Evolutionary conservation across 2,329 filamentous ascomycete genomes (phyloP).

Genomic region (Alternaria incomplexa): DNA sequence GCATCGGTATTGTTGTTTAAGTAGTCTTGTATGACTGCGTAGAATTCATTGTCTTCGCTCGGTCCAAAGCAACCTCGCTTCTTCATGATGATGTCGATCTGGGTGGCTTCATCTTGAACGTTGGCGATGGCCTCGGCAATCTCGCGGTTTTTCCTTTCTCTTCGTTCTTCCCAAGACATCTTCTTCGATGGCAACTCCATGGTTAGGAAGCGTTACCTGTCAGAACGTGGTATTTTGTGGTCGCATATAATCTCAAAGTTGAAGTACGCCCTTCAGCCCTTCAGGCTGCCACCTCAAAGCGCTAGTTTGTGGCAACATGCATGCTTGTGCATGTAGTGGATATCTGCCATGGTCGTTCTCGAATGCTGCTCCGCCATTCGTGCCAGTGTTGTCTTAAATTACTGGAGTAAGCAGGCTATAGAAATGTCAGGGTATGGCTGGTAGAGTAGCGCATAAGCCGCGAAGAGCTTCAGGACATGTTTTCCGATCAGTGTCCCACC

Average conservation of each 20-base stretch:
- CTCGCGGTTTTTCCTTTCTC: background rate
- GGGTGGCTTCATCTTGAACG: constrained; percentile 1
- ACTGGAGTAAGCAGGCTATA: background rate
- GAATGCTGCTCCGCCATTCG: background rate
- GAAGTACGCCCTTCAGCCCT: constrained; percentile 4
- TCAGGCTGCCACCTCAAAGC: background rate
- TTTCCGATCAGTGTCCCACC: background rate
- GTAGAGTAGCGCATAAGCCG: background rate
- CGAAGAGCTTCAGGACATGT: background rate
- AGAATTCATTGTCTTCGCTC: background rate
- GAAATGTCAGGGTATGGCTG: background rate
- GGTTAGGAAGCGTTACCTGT: no score
- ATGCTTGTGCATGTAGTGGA: background rate
- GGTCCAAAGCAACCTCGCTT: constrained; percentile 2
- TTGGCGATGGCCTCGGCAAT: background rate
- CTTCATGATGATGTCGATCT: constrained; percentile 1
- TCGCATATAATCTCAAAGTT: background rate
- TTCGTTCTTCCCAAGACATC: background rate
- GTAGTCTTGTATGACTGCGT: background rate
- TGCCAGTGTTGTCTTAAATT: background rate
- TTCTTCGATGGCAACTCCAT: background rate
- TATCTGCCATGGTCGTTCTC: background rate
- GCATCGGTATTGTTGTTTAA: background rate
- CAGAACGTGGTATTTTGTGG: no score
- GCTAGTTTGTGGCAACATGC: background rate